These are phyloP conservation scores for Plenodomus biglobosus DNA, from an alignment of 2,329 filamentous ascomycete species.

Conservation along the genomic window DNA sequence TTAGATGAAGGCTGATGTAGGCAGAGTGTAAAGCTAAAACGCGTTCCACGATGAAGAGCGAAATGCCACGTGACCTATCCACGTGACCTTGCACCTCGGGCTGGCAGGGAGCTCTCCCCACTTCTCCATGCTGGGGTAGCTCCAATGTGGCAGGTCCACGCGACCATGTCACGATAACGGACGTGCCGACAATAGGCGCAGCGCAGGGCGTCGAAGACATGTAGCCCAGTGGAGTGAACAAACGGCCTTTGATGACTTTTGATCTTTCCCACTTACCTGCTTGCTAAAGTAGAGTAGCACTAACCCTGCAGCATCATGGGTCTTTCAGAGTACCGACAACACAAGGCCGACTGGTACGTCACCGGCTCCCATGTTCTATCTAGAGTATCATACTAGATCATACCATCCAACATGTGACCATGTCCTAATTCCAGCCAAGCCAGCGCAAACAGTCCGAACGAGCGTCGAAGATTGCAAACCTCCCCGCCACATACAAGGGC, in stretches of 20 bases:
- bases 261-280: not conserved
- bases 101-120: conserved; percentile 9
- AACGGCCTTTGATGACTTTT: conserved; percentile 1
- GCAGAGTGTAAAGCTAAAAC: not conserved
- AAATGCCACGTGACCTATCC: no score
- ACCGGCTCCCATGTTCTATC: conserved; percentile 6
- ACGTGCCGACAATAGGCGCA: not conserved
- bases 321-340: conserved; percentile 68
- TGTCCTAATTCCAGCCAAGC: conserved; percentile 50
- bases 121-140: conserved; percentile 5
- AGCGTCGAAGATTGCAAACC: conserved; percentile 64
- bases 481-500: conserved; percentile 66
- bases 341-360: conserved; percentile 69
- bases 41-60: not conserved
- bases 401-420: not conserved
- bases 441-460: conserved; percentile 79
- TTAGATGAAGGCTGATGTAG: not conserved
- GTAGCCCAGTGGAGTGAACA: conserved; percentile 14
- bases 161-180: conserved; percentile 2
- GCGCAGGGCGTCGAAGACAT: conserved; percentile 5
- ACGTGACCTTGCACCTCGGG: not conserved
- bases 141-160: conserved; percentile 10
- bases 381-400: no score
- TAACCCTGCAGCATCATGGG: conserved; percentile 47
- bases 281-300: not conserved